These are phyloP conservation scores for Talaromyces ruber DNA, from an alignment of 495 filamentous ascomycete species.

Conservation along the genomic window DNA sequence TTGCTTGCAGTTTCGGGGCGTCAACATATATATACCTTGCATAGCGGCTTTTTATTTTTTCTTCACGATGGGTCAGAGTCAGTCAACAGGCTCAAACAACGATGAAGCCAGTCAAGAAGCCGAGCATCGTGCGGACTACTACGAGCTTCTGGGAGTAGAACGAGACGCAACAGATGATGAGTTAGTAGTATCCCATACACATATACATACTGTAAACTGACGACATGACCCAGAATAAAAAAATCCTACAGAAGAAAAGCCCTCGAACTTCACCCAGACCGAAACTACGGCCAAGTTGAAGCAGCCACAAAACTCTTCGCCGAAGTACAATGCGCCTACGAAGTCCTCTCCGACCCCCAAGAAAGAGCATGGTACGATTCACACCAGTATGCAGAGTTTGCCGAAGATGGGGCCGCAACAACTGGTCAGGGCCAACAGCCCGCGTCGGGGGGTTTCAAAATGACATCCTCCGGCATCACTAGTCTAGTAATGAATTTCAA, in stretches of 20 bases:
- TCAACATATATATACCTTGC: neutral
- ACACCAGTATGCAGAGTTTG: constrained; percentile 76
- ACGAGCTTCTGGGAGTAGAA: constrained; percentile 74
- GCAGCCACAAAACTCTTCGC: constrained; percentile 78
- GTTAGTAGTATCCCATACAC: constrained; percentile 39
- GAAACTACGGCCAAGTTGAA: constrained; percentile 82
- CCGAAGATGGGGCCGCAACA: constrained; percentile 32
- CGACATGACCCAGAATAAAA: constrained; percentile 90
- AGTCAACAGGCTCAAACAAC: constrained; percentile 49
- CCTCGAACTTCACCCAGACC: constrained; percentile 88
- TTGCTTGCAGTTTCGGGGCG: neutral
- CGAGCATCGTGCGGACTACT: constrained; percentile 72
- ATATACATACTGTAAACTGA: constrained; percentile 4
- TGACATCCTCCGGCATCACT: constrained; percentile 71
- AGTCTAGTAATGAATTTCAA: constrained; percentile 67
- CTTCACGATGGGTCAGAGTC: constrained; percentile 65
- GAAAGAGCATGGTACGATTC: constrained; percentile 97
- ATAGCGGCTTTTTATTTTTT: neutral
- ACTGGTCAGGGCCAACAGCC: neutral
- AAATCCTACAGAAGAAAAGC: constrained; percentile 88
- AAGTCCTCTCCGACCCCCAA: constrained; percentile 89
- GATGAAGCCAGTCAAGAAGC: constrained; percentile 13
- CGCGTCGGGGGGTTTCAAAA: constrained; percentile 20
- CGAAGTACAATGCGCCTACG: constrained; percentile 86
- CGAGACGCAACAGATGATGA: constrained; percentile 72